These are phyloP conservation scores for Schizothecium vesticola DNA, from an alignment of 495 filamentous ascomycete genomes.

Conservation along the genomic window DNA sequence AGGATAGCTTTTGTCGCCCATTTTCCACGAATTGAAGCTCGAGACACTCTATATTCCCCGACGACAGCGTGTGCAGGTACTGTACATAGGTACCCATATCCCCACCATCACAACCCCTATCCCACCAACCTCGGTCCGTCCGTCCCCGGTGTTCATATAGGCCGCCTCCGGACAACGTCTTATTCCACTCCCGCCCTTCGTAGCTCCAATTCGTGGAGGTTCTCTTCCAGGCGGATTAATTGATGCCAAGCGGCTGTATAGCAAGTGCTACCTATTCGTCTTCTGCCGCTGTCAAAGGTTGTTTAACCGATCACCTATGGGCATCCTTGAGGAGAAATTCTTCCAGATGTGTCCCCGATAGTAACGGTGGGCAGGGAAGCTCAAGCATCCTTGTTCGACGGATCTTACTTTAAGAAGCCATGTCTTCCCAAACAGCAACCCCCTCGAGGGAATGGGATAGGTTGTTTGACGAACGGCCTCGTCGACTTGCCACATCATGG, in stretches of 20 bases:
- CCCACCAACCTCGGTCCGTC: background rate
- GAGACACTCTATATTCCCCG: no score
- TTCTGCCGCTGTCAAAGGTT: background rate
- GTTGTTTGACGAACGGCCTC: background rate
- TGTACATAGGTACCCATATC: no score
- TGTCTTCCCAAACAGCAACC: background rate
- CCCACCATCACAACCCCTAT: no score
- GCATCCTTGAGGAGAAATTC: background rate
- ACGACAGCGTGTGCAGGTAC: no score
- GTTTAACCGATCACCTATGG: slow-evolving; percentile 2
- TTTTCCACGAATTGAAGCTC: no score
- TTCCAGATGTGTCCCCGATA: slow-evolving; percentile 2
- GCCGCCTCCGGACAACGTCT: no score
- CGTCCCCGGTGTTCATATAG: no score
- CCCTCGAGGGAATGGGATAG: background rate
- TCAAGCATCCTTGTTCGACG: background rate
- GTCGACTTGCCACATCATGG: background rate
- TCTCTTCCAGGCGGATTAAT: background rate
- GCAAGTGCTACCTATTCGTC: slow-evolving; percentile 2
- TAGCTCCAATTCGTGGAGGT: slow-evolving; percentile 11
- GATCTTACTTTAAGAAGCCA: slow-evolving; percentile 1
- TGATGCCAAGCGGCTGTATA: slow-evolving; percentile 6
- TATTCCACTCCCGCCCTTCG: no score
- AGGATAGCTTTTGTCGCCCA: no score
- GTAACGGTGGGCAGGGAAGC: background rate